These are phyloP conservation scores for Speleostelium caveatum DNA, from an alignment of 78 protist species.

Conservation along the genomic window DNA sequence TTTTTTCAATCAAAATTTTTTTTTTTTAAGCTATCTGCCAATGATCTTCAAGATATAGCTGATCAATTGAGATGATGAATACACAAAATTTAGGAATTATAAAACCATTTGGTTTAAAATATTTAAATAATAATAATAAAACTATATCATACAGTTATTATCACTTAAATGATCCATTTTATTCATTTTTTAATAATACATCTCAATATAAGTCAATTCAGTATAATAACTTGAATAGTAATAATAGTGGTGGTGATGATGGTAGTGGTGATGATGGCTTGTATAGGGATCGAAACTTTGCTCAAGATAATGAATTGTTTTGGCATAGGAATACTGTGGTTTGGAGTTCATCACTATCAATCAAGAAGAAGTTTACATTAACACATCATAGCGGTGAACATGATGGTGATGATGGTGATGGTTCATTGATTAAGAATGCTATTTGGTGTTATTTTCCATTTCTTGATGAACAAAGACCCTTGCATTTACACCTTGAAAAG, in stretches of 20 bases:
- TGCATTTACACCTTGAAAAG: neutral
- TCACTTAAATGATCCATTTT: neutral
- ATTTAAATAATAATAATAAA: neutral
- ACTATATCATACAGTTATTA: neutral
- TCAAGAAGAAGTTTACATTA: conserved; percentile 21
- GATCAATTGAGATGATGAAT: neutral
- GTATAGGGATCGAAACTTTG: neutral
- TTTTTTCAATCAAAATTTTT: too few species aligned
- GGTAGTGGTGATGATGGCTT: neutral
- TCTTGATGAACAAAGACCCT: too few species aligned
- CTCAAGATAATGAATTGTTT: conserved; percentile 33
- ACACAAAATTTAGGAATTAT: conserved; percentile 13
- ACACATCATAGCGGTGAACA: neutral
- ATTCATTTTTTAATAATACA: conserved; percentile 17
- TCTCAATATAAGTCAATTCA: too few species aligned
- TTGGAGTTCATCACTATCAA: conserved; percentile 29
- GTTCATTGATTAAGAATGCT: neutral
- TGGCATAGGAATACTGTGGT: conserved; percentile 26
- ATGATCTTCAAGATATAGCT: too few species aligned
- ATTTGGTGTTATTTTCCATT: conserved; percentile 24
- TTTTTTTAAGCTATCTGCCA: too few species aligned
- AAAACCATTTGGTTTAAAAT: conserved; percentile 44
- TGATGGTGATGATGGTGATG: too few species aligned
- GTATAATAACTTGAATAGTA: neutral
- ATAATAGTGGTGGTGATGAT: neutral